Percentiles rank a stretch among this genome's conserved stretches.
Conservation (phyloP, 345 rosid species). For the Brassica napus region DNA sequence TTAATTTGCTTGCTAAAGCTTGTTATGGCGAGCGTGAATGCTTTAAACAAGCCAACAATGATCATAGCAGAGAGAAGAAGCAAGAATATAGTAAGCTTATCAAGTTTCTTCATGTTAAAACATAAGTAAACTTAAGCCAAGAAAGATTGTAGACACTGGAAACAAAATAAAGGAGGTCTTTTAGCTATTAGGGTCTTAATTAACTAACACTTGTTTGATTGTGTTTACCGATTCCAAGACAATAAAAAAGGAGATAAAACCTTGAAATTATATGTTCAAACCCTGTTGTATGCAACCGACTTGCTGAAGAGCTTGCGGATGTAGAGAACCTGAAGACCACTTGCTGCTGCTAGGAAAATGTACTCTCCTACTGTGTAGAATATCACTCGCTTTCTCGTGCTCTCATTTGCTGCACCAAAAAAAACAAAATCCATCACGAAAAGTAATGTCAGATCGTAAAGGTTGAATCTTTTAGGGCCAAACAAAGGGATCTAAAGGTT, state of each 20-base stretch:
- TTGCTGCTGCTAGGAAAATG: constrained; percentile 61
- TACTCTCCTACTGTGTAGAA: constrained; percentile 85
- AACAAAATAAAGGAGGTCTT: constrained; percentile 9
- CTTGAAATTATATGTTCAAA: constrained; percentile 43
- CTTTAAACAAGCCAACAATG: neutral
- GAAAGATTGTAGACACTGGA: constrained; percentile 14
- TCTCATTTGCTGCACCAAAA: constrained; percentile 81
- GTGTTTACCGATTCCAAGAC: constrained; percentile 6
- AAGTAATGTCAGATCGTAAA: neutral
- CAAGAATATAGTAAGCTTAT: constrained; percentile 10
- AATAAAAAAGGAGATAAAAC: neutral
- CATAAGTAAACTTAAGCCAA: constrained; percentile 13
- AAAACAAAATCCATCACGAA: neutral
- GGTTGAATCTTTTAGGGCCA: neutral
- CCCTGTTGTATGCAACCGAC: constrained; percentile 86
- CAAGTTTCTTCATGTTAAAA: constrained; percentile 16
- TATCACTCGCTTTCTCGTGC: constrained; percentile 82
- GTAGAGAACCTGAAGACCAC: constrained; percentile 75
- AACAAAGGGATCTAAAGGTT: no score
- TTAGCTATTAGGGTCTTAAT: constrained; percentile 18
- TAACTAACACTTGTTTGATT: constrained; percentile 29
- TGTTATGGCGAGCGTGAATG: neutral
- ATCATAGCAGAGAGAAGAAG: constrained; percentile 1
- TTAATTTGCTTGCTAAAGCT: neutral
- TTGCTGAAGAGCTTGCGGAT: constrained; percentile 96